Conservation (phyloP, 2,329 filamentous ascomycete genomes). For the Diaporthe vexans region DNA sequence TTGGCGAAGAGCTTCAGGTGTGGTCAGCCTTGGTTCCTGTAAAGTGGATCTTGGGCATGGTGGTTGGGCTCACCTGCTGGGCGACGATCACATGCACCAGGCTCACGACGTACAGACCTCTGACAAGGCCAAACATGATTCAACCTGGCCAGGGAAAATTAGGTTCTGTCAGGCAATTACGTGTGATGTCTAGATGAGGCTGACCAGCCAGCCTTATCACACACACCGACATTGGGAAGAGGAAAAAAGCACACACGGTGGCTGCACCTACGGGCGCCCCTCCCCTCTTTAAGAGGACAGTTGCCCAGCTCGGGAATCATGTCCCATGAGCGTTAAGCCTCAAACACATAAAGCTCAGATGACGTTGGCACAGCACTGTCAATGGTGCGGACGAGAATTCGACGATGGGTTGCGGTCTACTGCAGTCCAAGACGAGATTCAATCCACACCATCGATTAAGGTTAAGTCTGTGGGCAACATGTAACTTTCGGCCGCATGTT, state of each 20-base stretch:
- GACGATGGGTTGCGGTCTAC: conserved; percentile 3
- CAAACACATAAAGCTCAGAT: conserved; percentile 15
- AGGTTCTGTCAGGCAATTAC: conserved; percentile 17
- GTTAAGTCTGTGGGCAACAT: conserved; percentile 9
- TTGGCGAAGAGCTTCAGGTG: conserved; percentile 19
- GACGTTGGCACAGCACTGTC: conserved; percentile 9
- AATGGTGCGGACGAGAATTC: background rate
- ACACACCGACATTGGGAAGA: conserved; percentile 12
- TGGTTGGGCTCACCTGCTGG: conserved; percentile 29
- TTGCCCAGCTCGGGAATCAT: background rate
- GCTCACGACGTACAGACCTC: background rate
- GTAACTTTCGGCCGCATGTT: conserved; percentile 24
- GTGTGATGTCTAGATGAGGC: conserved; percentile 29
- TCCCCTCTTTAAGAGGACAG: conserved; percentile 13
- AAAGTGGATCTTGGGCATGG: background rate
- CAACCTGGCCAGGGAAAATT: conserved; percentile 17
- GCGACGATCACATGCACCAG: conserved; percentile 18
- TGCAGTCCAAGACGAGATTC: background rate
- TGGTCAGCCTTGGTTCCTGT: conserved; percentile 27
- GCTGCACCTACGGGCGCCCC: background rate
- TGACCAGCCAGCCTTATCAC: conserved; percentile 29
- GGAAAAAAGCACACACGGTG: background rate
- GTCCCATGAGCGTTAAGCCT: background rate
- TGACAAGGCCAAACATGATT: conserved; percentile 20
- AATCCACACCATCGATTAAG: background rate